Conservation (phyloP, 495 filamentous ascomycete species). For the Podospora conica region DNA sequence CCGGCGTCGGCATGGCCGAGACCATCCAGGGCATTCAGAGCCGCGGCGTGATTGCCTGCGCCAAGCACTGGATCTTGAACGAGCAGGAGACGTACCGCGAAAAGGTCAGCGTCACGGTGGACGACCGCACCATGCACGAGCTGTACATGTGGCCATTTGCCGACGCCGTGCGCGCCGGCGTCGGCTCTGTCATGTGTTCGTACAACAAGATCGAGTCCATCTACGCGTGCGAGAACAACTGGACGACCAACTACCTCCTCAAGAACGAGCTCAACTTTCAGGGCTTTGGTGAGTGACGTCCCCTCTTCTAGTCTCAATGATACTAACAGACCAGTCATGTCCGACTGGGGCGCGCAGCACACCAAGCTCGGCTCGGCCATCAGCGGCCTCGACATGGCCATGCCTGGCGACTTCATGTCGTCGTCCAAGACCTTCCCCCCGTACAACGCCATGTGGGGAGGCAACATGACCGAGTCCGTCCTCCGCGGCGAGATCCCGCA, state of each 20-base stretch:
- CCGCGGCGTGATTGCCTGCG: slow-evolving; percentile 51
- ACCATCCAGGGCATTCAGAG: slow-evolving; percentile 52
- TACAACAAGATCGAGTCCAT: slow-evolving; percentile 51
- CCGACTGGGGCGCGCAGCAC: slow-evolving; percentile 86
- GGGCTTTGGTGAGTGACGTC: slow-evolving; percentile 50
- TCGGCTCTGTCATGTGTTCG: slow-evolving; percentile 56
- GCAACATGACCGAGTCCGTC: slow-evolving; percentile 64
- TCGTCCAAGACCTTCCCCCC: slow-evolving; percentile 33
- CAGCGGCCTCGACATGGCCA: slow-evolving; percentile 85
- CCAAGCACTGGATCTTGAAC: slow-evolving; percentile 54
- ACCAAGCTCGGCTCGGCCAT: slow-evolving; percentile 72
- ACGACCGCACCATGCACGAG: slow-evolving; percentile 62
- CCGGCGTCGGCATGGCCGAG: slow-evolving; percentile 48
- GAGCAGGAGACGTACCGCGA: slow-evolving; percentile 40
- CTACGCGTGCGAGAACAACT: slow-evolving; percentile 41
- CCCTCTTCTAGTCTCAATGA: not conserved
- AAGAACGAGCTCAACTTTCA: slow-evolving; percentile 52
- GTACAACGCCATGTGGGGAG: slow-evolving; percentile 59
- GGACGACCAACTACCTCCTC: slow-evolving; percentile 43
- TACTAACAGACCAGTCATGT: slow-evolving; percentile 50
- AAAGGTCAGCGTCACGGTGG: slow-evolving; percentile 47
- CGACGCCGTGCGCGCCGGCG: slow-evolving; percentile 54
- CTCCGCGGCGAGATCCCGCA: slow-evolving; percentile 71
- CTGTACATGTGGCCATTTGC: slow-evolving; percentile 69
- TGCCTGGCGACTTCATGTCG: slow-evolving; percentile 70